phyloP scores from a whole-genome alignment of 1,284 basidiomycete genomes.

The Leccinum insolens region DNA sequence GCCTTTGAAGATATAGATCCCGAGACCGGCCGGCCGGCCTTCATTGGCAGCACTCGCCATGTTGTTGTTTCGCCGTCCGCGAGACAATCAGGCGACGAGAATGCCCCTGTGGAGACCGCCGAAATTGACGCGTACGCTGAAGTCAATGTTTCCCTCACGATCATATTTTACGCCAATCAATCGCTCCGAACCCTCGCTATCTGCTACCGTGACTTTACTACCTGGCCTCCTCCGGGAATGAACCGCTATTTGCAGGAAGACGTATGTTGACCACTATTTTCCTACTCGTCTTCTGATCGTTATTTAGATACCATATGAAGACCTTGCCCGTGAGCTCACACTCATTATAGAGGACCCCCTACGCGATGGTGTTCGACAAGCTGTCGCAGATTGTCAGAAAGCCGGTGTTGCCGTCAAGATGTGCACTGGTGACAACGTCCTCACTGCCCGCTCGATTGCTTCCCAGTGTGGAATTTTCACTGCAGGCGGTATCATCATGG shows the following conservation, averaged over 20 bases:
- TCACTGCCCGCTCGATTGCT: slow-evolving; percentile 94
- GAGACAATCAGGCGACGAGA: slow-evolving; percentile 25
- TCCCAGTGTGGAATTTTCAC: slow-evolving; percentile 95
- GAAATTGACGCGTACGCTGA: slow-evolving; percentile 65
- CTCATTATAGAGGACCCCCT: slow-evolving; percentile 97
- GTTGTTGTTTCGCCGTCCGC: slow-evolving; percentile 63
- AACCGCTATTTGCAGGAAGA: slow-evolving; percentile 53
- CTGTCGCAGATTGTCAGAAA: slow-evolving; percentile 83
- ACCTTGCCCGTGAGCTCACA: slow-evolving; percentile 74
- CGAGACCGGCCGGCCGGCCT: slow-evolving; percentile 63
- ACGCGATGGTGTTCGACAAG: slow-evolving; percentile 86
- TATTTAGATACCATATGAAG: slow-evolving; percentile 68
- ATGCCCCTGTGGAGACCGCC: slow-evolving; percentile 54
- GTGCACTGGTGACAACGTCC: slow-evolving; percentile 98
- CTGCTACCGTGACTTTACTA: slow-evolving; percentile 87
- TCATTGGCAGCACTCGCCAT: slow-evolving; percentile 68
- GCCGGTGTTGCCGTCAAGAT: slow-evolving; percentile 98
- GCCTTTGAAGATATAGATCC: slow-evolving; percentile 88
- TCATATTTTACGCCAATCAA: slow-evolving; percentile 95
- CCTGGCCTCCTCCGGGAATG: slow-evolving; percentile 78
- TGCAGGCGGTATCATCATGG: slow-evolving; percentile 93
- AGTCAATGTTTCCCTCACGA: slow-evolving; percentile 87
- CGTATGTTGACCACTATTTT: slow-evolving; percentile 36
- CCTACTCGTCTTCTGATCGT: slow-evolving; percentile 6
- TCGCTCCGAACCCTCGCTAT: slow-evolving; percentile 91